Percentiles rank a stretch among this genome's conserved stretches.
phyloP scores from a whole-genome alignment of 352 stramenopile species.

The Globisporangium sylvaticum region DNA sequence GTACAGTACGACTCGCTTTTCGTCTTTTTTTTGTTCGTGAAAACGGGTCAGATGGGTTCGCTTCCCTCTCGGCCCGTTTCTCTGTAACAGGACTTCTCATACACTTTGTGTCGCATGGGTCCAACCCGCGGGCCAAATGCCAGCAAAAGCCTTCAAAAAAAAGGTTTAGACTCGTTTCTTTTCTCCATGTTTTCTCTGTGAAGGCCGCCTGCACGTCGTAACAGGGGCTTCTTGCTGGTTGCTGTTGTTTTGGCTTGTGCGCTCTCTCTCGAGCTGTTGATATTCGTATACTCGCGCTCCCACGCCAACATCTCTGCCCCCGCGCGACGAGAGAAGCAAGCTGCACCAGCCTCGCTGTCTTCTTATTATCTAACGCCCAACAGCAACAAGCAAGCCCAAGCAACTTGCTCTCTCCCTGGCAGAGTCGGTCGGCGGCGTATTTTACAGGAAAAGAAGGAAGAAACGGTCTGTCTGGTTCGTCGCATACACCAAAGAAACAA shows the following conservation, averaged over 20 bases:
- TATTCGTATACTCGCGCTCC: conserved; percentile 7
- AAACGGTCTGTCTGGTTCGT: conserved; percentile 7
- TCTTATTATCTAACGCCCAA: background rate
- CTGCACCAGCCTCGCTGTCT: background rate
- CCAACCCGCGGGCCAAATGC: background rate
- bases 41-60: background rate
- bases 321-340: background rate
- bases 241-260: background rate
- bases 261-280: background rate
- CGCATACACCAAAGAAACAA: conserved; percentile 8
- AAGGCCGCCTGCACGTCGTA: background rate
- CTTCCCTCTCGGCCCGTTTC: background rate
- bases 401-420: background rate
- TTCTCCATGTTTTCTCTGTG: conserved; percentile 1
- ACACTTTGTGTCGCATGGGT: background rate
- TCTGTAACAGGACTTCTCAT: background rate
- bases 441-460: background rate
- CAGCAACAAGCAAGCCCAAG: background rate
- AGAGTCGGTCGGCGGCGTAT: background rate
- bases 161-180: background rate
- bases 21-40: background rate
- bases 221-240: background rate
- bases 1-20: background rate
- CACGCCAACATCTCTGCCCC: conserved; percentile 12
- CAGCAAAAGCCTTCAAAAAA: background rate